Evolutionary conservation across 1,284 basidiomycete species (phyloP).

Genomic region (Cutaneotrichosporon cyanovorans): DNA sequence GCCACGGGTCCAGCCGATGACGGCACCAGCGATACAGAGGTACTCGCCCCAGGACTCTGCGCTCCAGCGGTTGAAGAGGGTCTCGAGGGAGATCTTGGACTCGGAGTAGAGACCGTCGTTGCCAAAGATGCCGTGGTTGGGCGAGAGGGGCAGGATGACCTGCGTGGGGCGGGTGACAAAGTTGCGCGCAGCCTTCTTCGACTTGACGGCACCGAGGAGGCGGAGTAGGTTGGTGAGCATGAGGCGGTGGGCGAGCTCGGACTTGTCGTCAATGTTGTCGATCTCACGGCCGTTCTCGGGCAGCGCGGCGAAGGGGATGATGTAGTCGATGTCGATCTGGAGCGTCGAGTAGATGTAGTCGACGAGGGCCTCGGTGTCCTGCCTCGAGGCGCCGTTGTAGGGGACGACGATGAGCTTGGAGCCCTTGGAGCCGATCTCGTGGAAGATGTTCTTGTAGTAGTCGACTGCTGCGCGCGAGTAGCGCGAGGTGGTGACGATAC

Average conservation of each 20-base stretch:
- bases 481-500: conserved; percentile 93
- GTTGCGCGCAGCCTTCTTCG: conserved; percentile 90
- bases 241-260: conserved; percentile 94
- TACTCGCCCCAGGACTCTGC: conserved; percentile 99
- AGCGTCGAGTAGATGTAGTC: conserved; percentile 97
- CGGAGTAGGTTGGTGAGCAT: conserved; percentile 90
- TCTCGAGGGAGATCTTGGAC: conserved; percentile 96
- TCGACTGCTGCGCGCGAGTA: conserved; percentile 91
- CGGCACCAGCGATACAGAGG: conserved; percentile 92
- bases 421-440: conserved; percentile 86
- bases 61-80: conserved; percentile 93
- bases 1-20: conserved; percentile 97
- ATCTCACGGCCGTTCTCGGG: conserved; percentile 98
- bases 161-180: conserved; percentile 97
- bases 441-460: conserved; percentile 97
- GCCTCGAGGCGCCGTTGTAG: conserved; percentile 92
- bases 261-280: conserved; percentile 91
- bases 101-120: conserved; percentile 98
- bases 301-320: conserved; percentile 94
- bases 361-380: conserved; percentile 92
- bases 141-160: conserved; percentile 92
- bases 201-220: conserved; percentile 92
- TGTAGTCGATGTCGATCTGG: conserved; percentile 93
- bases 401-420: conserved; percentile 95
- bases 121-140: conserved; percentile 95